These are phyloP conservation scores for Maudiozyma saulgeensis DNA, from an alignment of 805 yeast species.

Conservation along the genomic window DNA sequence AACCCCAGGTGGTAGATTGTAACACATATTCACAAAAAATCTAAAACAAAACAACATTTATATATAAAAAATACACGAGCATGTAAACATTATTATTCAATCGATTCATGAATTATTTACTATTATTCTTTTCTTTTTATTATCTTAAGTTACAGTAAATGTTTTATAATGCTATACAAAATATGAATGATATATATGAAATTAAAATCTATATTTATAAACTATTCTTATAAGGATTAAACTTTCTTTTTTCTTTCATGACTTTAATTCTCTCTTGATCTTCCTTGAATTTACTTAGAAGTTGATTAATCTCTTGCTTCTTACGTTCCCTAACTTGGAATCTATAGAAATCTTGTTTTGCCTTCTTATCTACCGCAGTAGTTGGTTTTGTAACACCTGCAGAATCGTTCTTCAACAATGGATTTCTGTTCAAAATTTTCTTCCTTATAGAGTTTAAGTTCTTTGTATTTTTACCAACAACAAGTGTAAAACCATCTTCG, in stretches of 20 bases:
- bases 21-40: background rate
- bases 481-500: constrained; percentile 89
- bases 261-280: constrained; percentile 79
- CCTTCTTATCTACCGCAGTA: constrained; percentile 50
- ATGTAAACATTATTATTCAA: background rate
- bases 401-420: constrained; percentile 24
- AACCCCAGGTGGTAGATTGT: constrained; percentile 26
- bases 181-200: background rate
- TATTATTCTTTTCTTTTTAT: background rate
- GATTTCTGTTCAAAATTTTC: constrained; percentile 27
- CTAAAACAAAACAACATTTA: background rate
- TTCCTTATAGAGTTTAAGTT: constrained; percentile 39
- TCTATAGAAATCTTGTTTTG: constrained; percentile 84
- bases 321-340: constrained; percentile 92
- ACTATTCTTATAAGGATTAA: constrained; percentile 61
- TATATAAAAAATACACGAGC: background rate
- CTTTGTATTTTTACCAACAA: constrained; percentile 79
- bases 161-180: background rate
- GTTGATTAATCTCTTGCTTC: constrained; percentile 84
- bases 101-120: too few species aligned
- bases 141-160: background rate
- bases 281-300: constrained; percentile 72
- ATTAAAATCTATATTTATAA: background rate
- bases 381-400: constrained; percentile 14
- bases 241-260: constrained; percentile 73